Conservation (phyloP, 257 asterid genomes). For the Gentiana straminea region DNA sequence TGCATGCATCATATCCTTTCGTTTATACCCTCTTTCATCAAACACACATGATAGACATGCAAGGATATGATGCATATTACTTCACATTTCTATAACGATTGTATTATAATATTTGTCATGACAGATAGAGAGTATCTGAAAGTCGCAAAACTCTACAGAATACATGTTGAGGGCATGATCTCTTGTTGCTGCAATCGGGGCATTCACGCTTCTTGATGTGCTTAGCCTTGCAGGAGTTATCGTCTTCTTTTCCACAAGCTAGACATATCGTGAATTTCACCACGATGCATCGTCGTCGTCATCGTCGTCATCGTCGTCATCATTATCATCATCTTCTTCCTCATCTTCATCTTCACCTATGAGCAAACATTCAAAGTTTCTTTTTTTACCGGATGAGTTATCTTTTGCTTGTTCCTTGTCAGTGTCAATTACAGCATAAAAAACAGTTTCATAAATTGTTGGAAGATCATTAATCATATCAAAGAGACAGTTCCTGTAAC, state of each 20-base stretch:
- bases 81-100: no score
- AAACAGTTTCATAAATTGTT: conserved; percentile 68
- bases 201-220: conserved; percentile 82
- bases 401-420: conserved; percentile 53
- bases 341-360: conserved; percentile 25
- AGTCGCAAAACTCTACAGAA: not conserved
- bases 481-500: conserved; percentile 72
- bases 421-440: conserved; percentile 73
- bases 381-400: conserved; percentile 26
- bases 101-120: no score
- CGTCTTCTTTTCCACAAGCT: conserved; percentile 67
- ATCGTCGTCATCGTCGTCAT: conserved; percentile 13
- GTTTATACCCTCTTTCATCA: no score
- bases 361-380: conserved; percentile 1
- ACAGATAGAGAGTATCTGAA: not conserved
- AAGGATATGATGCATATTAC: no score
- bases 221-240: conserved; percentile 81
- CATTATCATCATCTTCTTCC: conserved; percentile 40
- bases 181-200: conserved; percentile 71
- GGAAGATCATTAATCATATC: conserved; percentile 75
- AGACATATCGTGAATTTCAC: conserved; percentile 51
- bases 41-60: no score
- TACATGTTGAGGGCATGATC: conserved; percentile 33
- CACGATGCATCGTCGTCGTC: conserved; percentile 47
- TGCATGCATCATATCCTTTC: no score